These are phyloP conservation scores for Trebouxia sp. DNA, from an alignment of 139 green algal species.

Conservation along the genomic window DNA sequence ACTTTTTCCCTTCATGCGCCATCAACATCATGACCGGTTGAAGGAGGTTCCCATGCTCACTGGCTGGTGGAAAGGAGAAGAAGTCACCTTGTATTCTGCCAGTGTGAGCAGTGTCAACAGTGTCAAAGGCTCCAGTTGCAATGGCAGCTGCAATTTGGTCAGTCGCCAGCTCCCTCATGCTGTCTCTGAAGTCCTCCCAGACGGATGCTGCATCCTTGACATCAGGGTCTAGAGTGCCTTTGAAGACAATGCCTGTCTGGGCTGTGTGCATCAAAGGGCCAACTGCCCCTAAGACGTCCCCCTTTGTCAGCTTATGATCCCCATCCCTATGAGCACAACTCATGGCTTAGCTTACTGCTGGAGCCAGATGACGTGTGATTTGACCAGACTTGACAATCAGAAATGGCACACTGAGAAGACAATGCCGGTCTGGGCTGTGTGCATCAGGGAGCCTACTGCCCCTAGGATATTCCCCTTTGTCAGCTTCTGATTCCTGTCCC, in stretches of 20 bases:
- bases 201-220: neutral
- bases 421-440: neutral
- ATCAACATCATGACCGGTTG: too few relatives aligned
- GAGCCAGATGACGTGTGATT: neutral
- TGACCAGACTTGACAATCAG: too few relatives aligned
- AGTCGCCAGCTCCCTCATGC: constrained; percentile 17
- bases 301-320: constrained; percentile 23
- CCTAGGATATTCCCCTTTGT: constrained; percentile 15
- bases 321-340: neutral
- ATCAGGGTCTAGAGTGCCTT: neutral
- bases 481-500: constrained; percentile 16
- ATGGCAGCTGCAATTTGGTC: constrained; percentile 26
- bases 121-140: constrained; percentile 17
- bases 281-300: constrained; percentile 6
- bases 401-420: too few relatives aligned
- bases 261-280: constrained; percentile 9
- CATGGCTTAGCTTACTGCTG: neutral
- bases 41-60: too few relatives aligned
- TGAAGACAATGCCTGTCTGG: constrained; percentile 20
- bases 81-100: neutral
- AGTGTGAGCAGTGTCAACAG: neutral
- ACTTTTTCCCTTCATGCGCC: too few relatives aligned
- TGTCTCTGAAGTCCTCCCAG: constrained; percentile 4
- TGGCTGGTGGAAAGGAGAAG: too few relatives aligned
- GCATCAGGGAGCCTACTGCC: constrained; percentile 19